Base-by-base conservation (phyloP, 768 basidiomycete genomes). In the Suillus brevipes region DNA sequence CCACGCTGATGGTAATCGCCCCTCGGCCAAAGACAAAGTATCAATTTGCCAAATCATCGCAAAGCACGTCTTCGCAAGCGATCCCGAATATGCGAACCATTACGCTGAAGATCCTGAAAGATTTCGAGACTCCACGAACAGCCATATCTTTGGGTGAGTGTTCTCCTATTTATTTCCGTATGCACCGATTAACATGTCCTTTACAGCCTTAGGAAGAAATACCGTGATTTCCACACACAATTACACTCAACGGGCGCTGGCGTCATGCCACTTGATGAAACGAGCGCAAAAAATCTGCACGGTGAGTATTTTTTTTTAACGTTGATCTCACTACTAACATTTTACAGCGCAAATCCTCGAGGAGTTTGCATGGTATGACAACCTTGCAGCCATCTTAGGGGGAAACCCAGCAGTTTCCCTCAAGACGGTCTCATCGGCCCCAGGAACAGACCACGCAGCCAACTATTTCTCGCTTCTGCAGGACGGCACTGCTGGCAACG, bases 351-450 rank as follows among this genome's bases (percentile, higher is more conserved):
- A 16, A 25, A 36, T 53, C 10, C 10, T 53, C 2, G 25, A 62
- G 34, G 61, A 52, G 2, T 62, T 62, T 36, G 14, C 49, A 5
- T 62, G 61, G 49, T 62, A 62, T n/a, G 23, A 62, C 5, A 20
- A 62, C 13, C 61, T 62, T 12, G 37, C 31, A 14, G 2, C 18
- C 6, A 62, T 62, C 20, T 25, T 28, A 36, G 38, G 38, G 16
- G 49, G 61, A 16, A 62, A 49, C 3, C 49, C 49, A 16, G 52
- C 47, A 20, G n/a, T 62, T 4, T 49, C 61, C 36, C 28, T 50
- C 31, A 62, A 62, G 38, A 36, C 28, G 12, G 31, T 49, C 18
- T 49, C 50, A 23, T 62, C 10, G 4, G 28, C 12, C 18, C 25
- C 28, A 23, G 23, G 47, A 10, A 13, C 8, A 13, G 47, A 49